These are phyloP conservation scores for Rhodofomes roseus DNA, from an alignment of 1,284 basidiomycete genomes.

Conservation along the genomic window DNA sequence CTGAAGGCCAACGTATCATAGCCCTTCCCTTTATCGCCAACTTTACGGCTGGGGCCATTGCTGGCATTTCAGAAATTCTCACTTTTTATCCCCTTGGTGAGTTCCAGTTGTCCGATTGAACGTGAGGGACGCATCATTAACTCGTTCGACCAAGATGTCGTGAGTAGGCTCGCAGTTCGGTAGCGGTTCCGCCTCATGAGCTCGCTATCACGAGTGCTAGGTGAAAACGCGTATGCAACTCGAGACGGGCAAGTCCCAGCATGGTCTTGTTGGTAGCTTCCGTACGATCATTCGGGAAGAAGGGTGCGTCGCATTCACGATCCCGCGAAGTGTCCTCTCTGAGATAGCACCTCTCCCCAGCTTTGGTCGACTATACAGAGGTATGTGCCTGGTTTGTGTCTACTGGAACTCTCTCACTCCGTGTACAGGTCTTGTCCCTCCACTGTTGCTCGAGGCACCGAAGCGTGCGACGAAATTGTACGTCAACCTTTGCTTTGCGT, in stretches of 20 bases:
- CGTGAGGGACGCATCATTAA: neutral
- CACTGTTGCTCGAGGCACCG: constrained; percentile 93
- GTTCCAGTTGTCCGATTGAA: constrained; percentile 24
- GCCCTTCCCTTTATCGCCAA: constrained; percentile 31
- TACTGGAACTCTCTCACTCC: neutral
- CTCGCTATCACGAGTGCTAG: constrained; percentile 33
- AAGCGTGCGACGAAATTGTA: constrained; percentile 98
- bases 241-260: constrained; percentile 73
- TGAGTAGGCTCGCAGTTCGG: constrained; percentile 21
- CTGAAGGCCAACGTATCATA: constrained; percentile 2
- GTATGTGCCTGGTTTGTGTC: constrained; percentile 29
- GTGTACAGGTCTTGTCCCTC: constrained; percentile 77
- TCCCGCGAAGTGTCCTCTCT: neutral
- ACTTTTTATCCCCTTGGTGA: constrained; percentile 90
- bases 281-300: constrained; percentile 76
- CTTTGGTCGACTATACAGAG: constrained; percentile 84
- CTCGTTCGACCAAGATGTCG: constrained; percentile 25
- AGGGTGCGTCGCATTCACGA: constrained; percentile 53
- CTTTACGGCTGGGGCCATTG: constrained; percentile 32
- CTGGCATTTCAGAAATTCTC: constrained; percentile 75
- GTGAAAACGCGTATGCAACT: constrained; percentile 99
- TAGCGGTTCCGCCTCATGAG: constrained; percentile 21
- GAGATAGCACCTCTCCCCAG: constrained; percentile 36
- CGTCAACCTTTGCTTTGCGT: constrained; percentile 23
- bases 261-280: constrained; percentile 83